Conservation (phyloP, 441 rosid genomes). For the Aleurites moluccanus region DNA sequence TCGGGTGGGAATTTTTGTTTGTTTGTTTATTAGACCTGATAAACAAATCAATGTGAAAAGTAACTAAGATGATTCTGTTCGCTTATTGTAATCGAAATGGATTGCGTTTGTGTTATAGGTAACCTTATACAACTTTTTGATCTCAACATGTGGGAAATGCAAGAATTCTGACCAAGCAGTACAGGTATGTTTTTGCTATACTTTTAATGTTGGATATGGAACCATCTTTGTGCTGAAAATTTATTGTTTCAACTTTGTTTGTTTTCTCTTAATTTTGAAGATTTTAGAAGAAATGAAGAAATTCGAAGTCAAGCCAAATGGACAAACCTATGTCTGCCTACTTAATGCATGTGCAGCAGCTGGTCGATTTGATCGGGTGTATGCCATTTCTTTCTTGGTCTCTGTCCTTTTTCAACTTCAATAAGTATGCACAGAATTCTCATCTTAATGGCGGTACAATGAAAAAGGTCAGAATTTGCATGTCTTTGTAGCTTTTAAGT, state of each 20-base stretch:
- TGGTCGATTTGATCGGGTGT: slow-evolving; percentile 85
- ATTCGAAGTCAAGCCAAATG: slow-evolving; percentile 86
- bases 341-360: slow-evolving; percentile 88
- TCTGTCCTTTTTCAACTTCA: slow-evolving; percentile 16
- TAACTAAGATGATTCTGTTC: slow-evolving; percentile 1
- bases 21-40: background rate
- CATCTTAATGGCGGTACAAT: slow-evolving; percentile 3
- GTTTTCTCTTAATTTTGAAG: slow-evolving; percentile 38
- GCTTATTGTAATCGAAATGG: background rate
- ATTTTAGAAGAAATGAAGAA: slow-evolving; percentile 90
- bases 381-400: slow-evolving; percentile 41
- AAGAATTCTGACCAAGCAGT: slow-evolving; percentile 70
- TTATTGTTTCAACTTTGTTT: background rate
- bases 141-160: slow-evolving; percentile 90
- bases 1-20: background rate
- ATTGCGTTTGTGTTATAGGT: slow-evolving; percentile 43
- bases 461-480: background rate
- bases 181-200: slow-evolving; percentile 41
- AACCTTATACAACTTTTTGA: slow-evolving; percentile 73
- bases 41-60: background rate
- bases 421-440: slow-evolving; percentile 19
- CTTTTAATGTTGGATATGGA: slow-evolving; percentile 2
- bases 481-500: background rate
- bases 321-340: slow-evolving; percentile 75
- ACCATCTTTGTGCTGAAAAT: slow-evolving; percentile 4